Conservation (phyloP, 768 basidiomycete species). For the Lyophyllum semitale region DNA sequence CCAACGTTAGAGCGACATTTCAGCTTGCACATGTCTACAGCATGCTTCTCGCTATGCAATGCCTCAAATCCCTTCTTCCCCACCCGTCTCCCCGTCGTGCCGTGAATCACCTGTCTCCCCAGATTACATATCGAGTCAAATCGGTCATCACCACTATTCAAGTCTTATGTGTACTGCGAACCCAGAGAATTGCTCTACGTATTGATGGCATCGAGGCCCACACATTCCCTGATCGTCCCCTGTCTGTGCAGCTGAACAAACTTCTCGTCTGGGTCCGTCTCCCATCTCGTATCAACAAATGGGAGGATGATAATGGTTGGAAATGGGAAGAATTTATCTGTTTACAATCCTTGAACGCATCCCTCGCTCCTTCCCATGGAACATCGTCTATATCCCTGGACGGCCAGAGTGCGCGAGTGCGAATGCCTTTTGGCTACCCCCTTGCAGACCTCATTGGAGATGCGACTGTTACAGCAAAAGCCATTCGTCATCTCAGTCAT, state of each 20-base stretch:
- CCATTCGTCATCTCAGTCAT: conserved; percentile 64
- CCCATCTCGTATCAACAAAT: conserved; percentile 33
- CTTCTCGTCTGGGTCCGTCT: conserved; percentile 62
- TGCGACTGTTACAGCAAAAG: conserved; percentile 67
- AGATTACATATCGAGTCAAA: conserved; percentile 28
- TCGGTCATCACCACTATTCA: conserved; percentile 47
- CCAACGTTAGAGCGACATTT: conserved; percentile 52
- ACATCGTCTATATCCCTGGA: conserved; percentile 47
- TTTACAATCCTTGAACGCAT: conserved; percentile 53
- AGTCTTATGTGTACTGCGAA: conserved; percentile 47
- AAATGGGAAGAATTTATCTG: conserved; percentile 78
- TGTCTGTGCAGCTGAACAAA: conserved; percentile 40
- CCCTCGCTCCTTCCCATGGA: conserved; percentile 30
- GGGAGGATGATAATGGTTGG: conserved; percentile 35
- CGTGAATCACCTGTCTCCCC: conserved; percentile 2
- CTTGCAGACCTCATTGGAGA: conserved; percentile 79
- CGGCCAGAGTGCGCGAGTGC: conserved; percentile 69
- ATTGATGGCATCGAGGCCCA: conserved; percentile 38
- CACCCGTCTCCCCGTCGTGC: conserved; percentile 15
- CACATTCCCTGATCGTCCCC: conserved; percentile 23
- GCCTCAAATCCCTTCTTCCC: conserved; percentile 42
- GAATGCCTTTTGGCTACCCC: conserved; percentile 78
- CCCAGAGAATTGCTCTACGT: conserved; percentile 47
- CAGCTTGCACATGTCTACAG: conserved; percentile 73
- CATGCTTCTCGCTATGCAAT: conserved; percentile 59